phyloP scores from a whole-genome alignment of 495 filamentous ascomycete genomes.

The Immersiella caudata region DNA sequence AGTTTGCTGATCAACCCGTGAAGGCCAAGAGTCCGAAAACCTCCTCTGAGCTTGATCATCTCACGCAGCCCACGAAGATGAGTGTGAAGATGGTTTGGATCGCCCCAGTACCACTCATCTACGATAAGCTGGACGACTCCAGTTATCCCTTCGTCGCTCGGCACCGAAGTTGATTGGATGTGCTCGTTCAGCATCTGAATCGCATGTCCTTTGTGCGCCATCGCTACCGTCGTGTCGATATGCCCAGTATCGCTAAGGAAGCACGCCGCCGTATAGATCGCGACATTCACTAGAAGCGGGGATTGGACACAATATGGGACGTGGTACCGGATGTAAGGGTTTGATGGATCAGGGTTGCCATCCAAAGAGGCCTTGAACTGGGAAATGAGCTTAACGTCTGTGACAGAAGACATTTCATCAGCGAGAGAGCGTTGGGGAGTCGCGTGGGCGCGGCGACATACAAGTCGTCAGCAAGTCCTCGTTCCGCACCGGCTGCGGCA shows the following conservation, averaged over 20 bases:
- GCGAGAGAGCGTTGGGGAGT: background rate
- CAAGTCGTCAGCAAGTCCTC: conserved; percentile 38
- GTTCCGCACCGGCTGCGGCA: conserved; percentile 28
- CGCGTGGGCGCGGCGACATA: conserved; percentile 24
- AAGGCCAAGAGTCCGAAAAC: conserved; percentile 40
- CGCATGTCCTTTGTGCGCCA: conserved; percentile 41
- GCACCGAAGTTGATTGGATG: conserved; percentile 33
- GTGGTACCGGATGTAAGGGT: conserved; percentile 41
- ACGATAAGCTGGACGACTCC: conserved; percentile 43
- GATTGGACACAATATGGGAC: conserved; percentile 41
- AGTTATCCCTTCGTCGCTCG: conserved; percentile 41
- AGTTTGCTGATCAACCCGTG: conserved; percentile 43
- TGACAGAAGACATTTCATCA: conserved; percentile 1
- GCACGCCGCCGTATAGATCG: conserved; percentile 44
- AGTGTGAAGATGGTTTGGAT: conserved; percentile 32
- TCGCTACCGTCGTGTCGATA: conserved; percentile 38
- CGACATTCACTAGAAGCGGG: conserved; percentile 37
- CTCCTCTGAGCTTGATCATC: conserved; percentile 41
- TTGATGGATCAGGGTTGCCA: conserved; percentile 41
- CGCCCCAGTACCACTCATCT: conserved; percentile 47
- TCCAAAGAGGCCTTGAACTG: conserved; percentile 49
- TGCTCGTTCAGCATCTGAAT: conserved; percentile 43
- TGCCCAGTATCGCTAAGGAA: conserved; percentile 44
- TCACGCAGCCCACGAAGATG: conserved; percentile 41
- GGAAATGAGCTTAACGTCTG: conserved; percentile 62